Conservation (phyloP, 208 protist genomes). For the Leishmania tropica region DNA sequence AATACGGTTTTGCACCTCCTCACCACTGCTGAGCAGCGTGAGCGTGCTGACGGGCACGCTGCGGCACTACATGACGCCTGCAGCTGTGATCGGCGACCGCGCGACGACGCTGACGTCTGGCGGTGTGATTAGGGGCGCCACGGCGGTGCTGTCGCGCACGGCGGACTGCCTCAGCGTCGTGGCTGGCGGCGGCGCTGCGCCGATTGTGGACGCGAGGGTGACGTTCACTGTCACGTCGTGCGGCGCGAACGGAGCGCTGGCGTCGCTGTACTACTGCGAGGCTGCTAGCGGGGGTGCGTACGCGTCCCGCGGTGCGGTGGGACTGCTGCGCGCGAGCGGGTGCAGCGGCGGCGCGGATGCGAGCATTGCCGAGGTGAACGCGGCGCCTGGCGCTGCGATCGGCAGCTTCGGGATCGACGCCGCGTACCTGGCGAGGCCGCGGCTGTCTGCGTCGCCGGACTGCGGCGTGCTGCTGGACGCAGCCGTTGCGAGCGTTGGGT, state of each 20-base stretch:
- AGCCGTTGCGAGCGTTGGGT: conserved; percentile 33
- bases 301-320: conserved; percentile 44
- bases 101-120: conserved; percentile 41
- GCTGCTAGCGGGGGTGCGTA: conserved; percentile 35
- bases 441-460: conserved; percentile 36
- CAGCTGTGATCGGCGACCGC: conserved; percentile 45
- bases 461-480: conserved; percentile 31
- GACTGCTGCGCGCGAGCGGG: conserved; percentile 39
- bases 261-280: conserved; percentile 68
- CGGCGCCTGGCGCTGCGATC: conserved; percentile 39
- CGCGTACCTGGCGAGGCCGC: conserved; percentile 31
- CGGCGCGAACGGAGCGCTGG: conserved; percentile 26
- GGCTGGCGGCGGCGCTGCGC: conserved; percentile 21
- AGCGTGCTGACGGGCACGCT: conserved; percentile 32
- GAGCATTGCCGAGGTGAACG: conserved; percentile 39
- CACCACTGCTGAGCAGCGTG: no score
- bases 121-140: conserved; percentile 15
- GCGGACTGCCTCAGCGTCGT: conserved; percentile 39
- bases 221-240: conserved; percentile 46
- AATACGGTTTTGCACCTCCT: no score
- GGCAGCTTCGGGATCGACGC: conserved; percentile 49
- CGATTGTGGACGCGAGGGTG: conserved; percentile 28
- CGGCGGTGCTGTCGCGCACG: conserved; percentile 38
- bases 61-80: conserved; percentile 62
- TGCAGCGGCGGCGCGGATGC: conserved; percentile 36